phyloP scores from a whole-genome alignment of 1,139 yeast genomes.

The Sugiyamaella japonica region DNA sequence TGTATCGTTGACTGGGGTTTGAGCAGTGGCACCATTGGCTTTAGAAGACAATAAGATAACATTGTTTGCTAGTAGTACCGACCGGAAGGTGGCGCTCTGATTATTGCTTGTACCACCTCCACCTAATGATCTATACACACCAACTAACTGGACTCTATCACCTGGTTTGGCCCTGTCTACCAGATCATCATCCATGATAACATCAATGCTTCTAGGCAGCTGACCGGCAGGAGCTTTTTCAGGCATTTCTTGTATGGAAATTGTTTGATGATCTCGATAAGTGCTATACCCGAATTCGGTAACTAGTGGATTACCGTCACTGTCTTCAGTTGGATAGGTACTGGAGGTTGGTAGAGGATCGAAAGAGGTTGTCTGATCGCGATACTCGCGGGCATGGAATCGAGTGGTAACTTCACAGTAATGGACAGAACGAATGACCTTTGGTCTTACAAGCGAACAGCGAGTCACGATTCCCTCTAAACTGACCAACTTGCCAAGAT shows the following conservation, averaged over 20 bases:
- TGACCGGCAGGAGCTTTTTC: constrained; percentile 99
- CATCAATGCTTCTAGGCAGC: constrained; percentile 88
- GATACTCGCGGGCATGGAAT: constrained; percentile 87
- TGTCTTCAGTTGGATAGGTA: constrained; percentile 90
- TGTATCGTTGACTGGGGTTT: constrained; percentile 70
- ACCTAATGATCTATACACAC: constrained; percentile 91
- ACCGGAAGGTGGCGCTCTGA: constrained; percentile 64
- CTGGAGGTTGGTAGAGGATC: constrained; percentile 85
- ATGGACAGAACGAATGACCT: constrained; percentile 88
- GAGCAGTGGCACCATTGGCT: constrained; percentile 75
- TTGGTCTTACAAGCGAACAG: constrained; percentile 91
- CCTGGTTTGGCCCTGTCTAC: constrained; percentile 95
- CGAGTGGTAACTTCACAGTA: constrained; percentile 82
- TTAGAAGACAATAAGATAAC: constrained; percentile 86
- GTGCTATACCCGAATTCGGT: constrained; percentile 95
- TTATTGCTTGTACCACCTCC: constrained; percentile 60
- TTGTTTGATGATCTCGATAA: constrained; percentile 90
- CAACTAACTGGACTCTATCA: constrained; percentile 91
- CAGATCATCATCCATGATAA: constrained; percentile 87
- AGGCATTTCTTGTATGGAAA: constrained; percentile 96
- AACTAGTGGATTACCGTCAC: constrained; percentile 80
- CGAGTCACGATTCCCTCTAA: constrained; percentile 95
- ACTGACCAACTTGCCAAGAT: constrained; percentile 78
- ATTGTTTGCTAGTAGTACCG: constrained; percentile 82
- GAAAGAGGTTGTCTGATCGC: constrained; percentile 89